Evolutionary conservation across 2,329 filamentous ascomycete species (phyloP).

Genomic region (Xylaria polymorpha): DNA sequence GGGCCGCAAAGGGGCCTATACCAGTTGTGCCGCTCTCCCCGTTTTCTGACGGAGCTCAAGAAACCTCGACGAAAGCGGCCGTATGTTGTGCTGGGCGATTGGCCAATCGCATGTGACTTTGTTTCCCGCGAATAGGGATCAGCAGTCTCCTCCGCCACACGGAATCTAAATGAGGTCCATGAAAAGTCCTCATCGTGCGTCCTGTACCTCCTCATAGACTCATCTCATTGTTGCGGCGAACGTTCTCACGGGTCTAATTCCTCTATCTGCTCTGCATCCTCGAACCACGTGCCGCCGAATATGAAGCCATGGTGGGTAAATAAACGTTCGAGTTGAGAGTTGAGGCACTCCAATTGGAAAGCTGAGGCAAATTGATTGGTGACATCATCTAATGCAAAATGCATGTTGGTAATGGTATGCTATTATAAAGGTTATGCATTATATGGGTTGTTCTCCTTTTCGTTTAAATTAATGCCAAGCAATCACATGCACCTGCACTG

Average conservation of each 20-base stretch:
- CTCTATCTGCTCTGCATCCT: slow-evolving; percentile 6
- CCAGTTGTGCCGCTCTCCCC: slow-evolving; percentile 40
- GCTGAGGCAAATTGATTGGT: slow-evolving; percentile 11
- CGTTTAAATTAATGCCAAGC: background rate
- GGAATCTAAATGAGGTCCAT: slow-evolving; percentile 31
- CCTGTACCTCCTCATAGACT: slow-evolving; percentile 25
- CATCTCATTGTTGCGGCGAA: slow-evolving; percentile 29
- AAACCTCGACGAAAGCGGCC: slow-evolving; percentile 44
- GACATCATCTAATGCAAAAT: slow-evolving; percentile 18
- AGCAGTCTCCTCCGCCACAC: slow-evolving; percentile 31
- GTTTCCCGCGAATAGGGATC: slow-evolving; percentile 29
- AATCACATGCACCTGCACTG: too few relatives aligned
- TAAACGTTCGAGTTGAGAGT: slow-evolving; percentile 8
- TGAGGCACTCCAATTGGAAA: background rate
- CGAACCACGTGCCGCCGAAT: slow-evolving; percentile 5
- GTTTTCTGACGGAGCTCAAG: slow-evolving; percentile 42
- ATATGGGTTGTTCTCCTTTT: background rate
- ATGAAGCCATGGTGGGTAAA: slow-evolving; percentile 14
- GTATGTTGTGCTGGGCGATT: slow-evolving; percentile 19
- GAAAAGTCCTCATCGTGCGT: slow-evolving; percentile 34
- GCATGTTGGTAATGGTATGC: slow-evolving; percentile 1
- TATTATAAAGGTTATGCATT: background rate
- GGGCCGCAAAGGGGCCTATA: slow-evolving; percentile 47
- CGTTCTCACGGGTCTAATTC: slow-evolving; percentile 2
- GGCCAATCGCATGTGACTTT: slow-evolving; percentile 29